Conservation (phyloP, 352 stramenopile species). For the Globisporangium iwayamae region DNA sequence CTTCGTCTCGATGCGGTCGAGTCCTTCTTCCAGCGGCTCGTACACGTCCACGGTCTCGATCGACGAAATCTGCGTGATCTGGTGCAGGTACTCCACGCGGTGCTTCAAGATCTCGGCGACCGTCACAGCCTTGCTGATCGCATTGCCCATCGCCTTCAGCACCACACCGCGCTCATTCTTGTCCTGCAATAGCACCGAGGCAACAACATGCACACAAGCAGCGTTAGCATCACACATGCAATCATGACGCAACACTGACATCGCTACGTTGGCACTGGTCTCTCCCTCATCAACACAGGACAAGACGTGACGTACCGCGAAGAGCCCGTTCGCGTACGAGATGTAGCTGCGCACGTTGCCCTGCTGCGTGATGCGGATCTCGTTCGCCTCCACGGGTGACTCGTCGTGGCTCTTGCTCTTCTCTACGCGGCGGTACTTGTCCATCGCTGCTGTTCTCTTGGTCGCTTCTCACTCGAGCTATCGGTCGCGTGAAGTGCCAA, state of each 20-base stretch:
- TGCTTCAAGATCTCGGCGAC: slow-evolving; percentile 85
- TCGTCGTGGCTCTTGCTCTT: slow-evolving; percentile 54
- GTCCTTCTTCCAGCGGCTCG: slow-evolving; percentile 80
- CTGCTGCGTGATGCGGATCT: slow-evolving; percentile 83
- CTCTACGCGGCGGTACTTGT: slow-evolving; percentile 83
- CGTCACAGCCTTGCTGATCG: slow-evolving; percentile 83
- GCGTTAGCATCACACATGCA: neutral
- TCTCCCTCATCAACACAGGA: neutral
- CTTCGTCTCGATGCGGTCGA: slow-evolving; percentile 74
- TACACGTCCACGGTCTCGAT: slow-evolving; percentile 82
- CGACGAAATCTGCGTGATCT: slow-evolving; percentile 75
- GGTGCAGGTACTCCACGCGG: slow-evolving; percentile 62
- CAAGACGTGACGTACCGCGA: slow-evolving; percentile 33
- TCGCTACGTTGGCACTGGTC: neutral
- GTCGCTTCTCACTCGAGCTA: neutral
- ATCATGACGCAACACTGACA: neutral
- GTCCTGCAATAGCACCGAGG: slow-evolving; percentile 32
- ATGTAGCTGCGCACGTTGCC: slow-evolving; percentile 83
- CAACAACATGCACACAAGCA: neutral
- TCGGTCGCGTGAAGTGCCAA: neutral
- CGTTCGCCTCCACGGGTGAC: slow-evolving; percentile 45
- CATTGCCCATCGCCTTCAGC: slow-evolving; percentile 80
- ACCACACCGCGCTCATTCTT: slow-evolving; percentile 61
- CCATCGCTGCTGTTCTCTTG: slow-evolving; percentile 31
- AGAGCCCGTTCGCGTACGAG: slow-evolving; percentile 70